Evolutionary conservation across 2,329 filamentous ascomycete species (phyloP), one percentile per base, ranked within the genome.

Genomic region (Penicillium sp.): DNA sequence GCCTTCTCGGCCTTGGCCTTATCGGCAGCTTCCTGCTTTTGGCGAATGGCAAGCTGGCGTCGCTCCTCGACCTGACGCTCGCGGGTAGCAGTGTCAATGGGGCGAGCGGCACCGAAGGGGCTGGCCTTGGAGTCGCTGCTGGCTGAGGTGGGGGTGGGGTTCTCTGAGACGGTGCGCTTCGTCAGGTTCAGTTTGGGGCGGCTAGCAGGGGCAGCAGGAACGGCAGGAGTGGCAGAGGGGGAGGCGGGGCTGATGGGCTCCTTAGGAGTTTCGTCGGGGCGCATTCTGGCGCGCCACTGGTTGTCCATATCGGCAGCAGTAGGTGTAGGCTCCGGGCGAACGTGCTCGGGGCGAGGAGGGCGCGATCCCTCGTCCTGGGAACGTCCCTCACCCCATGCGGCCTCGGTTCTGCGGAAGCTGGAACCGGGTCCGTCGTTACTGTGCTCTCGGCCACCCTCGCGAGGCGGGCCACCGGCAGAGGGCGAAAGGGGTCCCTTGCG

Each of bases 51-150:
- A 57, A 90, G 81, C 68, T 89, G 81, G 64, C 89, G 84, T 82
- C 91, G 96, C 78, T 96, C 91, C 69, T 95, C 93, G 57, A 99
- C 87, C 74, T 95, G 88, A 68, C 87, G 88, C 79, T 97, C 93
- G 64, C 90, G 87, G 15, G 92, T 84, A 45, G 91, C 90, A 46
- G 93, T 97, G 76, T 99, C 92, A 67, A 97, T 96, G 54, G 94
- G 94, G 61, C 89, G 87, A 55, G 94, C 94, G 60, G 90, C 92
- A 68, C 94, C 94, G 72, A 99, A 99, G 40, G 92, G 92, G 75
- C 89, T 97, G 27, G 92, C 84, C 81, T 97, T 97, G 41, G 90
- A 80, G 68, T 94, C 89, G 31, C 78, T 72, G 31, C 77, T 72
- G 19, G 68, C 70, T 16, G 75, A 71, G 54, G 80, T 71, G 50